Evolutionary conservation across 306 rosid species (phyloP), one percentile per base, ranked within the genome.

Genomic region (Cucumis melo): DNA sequence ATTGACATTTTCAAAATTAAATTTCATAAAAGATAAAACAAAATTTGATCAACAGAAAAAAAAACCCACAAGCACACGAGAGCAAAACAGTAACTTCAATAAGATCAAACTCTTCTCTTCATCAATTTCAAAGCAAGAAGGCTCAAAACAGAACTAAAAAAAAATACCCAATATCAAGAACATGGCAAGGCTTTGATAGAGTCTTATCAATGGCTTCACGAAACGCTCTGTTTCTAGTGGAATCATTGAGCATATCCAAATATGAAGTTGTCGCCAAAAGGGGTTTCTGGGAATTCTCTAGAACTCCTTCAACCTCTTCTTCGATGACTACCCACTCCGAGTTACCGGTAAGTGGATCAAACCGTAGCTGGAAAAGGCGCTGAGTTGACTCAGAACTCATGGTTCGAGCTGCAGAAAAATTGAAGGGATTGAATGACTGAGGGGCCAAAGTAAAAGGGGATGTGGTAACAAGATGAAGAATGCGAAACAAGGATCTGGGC

Each of bases 261-360:
- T 91, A 93, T 60, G 97, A 93, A 34, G 98, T 93, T 17, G 88
- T 83, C 3, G 90, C 94, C 56, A 91, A 87, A 55, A 89, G 82
- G 71, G 87, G 86, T 39, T 82, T 85, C 66, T 86, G 83, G 77
- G 85, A 68, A 20, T 63, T 65, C 4, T 74, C 66, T 14, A 78
- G 8, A 63, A 77, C 73, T 62, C 58, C 76, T 32, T 77, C 88
- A 34, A 68, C 87, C 32, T 84, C 71, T 57, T 89, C 97, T 39
- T 93, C 92, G 44, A 93, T 90, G 56, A 93, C 86, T 65, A 90
- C 86, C 98, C 98, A 93, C 84, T 93, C 97, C 8, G 97, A 91
- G 86, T 86, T 88, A 6, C 98, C 98, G 19, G 96, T 89, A 20
- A 93, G 84, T 2, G 97, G 92, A 83, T 93, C 85, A 41, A 87